Evolutionary conservation across 2,329 filamentous ascomycete species (phyloP).

Genomic region (Trichoderma brevicompactum): DNA sequence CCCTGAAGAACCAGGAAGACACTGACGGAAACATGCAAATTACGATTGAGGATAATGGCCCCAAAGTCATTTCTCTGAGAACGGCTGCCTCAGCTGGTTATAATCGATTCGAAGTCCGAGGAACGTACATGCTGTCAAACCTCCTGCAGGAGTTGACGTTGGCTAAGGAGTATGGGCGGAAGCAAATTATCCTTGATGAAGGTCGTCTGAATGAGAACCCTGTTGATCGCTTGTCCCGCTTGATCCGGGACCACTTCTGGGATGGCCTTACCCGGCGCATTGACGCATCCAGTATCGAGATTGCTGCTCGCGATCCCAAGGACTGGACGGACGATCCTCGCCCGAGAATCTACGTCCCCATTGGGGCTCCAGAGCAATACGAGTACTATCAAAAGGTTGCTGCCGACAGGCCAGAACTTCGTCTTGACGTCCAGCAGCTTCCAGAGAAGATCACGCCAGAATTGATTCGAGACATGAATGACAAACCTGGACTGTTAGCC

Average conservation of each 20-base stretch:
- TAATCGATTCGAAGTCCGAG: conserved; percentile 87
- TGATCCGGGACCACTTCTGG: conserved; percentile 94
- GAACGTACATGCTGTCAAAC: conserved; percentile 97
- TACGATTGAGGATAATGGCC: conserved; percentile 92
- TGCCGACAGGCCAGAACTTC: conserved; percentile 76
- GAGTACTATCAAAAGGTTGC: conserved; percentile 88
- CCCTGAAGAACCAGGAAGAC: conserved; percentile 82
- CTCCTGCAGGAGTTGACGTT: conserved; percentile 92
- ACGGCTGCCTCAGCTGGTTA: conserved; percentile 85
- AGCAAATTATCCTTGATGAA: conserved; percentile 89
- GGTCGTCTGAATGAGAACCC: conserved; percentile 93
- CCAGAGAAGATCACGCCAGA: conserved; percentile 78
- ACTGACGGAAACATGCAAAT: conserved; percentile 96
- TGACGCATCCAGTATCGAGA: conserved; percentile 83
- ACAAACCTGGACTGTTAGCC: conserved; percentile 85
- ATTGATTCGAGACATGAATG: conserved; percentile 80
- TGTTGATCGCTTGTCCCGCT: conserved; percentile 80
- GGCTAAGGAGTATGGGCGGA: conserved; percentile 86
- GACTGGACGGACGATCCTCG: conserved; percentile 91
- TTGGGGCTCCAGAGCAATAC: conserved; percentile 81
- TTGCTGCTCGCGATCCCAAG: conserved; percentile 88
- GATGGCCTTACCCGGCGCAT: conserved; percentile 86
- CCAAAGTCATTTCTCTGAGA: conserved; percentile 85
- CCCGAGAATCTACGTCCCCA: conserved; percentile 89
- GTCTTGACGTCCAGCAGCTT: conserved; percentile 83